Percentiles rank a stretch among this genome's conserved stretches.
Evolutionary conservation across 2,329 filamentous ascomycete genomes (phyloP).

Genomic region (Triangularia setosa): DNA sequence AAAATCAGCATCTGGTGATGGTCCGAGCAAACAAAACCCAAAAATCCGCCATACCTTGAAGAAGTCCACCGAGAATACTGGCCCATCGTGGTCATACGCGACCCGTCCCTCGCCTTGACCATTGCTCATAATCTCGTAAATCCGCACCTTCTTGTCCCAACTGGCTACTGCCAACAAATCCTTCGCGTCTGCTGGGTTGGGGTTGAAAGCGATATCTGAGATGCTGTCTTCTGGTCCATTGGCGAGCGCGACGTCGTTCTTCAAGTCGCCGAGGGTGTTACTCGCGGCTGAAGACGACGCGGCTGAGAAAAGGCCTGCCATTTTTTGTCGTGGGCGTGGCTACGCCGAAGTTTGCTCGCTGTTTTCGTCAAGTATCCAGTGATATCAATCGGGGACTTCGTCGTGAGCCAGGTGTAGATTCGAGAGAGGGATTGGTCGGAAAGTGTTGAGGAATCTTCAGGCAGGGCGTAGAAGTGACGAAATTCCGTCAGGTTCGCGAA

Average conservation of each 20-base stretch:
- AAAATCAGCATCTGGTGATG: background rate
- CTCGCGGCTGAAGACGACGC: conserved; percentile 43
- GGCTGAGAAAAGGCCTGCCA: conserved; percentile 58
- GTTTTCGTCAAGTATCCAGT: background rate
- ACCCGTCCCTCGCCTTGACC: conserved; percentile 83
- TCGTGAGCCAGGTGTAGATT: background rate
- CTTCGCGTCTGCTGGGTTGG: conserved; percentile 44
- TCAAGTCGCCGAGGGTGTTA: conserved; percentile 84
- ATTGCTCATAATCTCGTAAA: conserved; percentile 81
- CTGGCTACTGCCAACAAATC: conserved; percentile 87
- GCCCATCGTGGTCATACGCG: conserved; percentile 78
- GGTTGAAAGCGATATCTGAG: conserved; percentile 74
- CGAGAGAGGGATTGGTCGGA: background rate
- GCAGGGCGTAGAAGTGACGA: background rate
- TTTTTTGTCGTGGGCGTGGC: conserved; percentile 31
- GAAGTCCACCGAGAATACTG: conserved; percentile 82
- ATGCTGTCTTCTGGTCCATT: conserved; percentile 85
- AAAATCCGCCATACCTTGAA: conserved; percentile 63
- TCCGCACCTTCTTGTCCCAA: conserved; percentile 97
- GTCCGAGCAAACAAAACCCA: background rate
- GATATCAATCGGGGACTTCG: background rate
- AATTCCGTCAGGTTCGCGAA: background rate
- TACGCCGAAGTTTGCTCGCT: background rate
- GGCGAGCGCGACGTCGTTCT: conserved; percentile 76
- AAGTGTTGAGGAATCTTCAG: background rate